These are phyloP conservation scores for Phlyctochytrium arcticum DNA, from an alignment of 192 early-diverging fungal species.

Conservation along the genomic window DNA sequence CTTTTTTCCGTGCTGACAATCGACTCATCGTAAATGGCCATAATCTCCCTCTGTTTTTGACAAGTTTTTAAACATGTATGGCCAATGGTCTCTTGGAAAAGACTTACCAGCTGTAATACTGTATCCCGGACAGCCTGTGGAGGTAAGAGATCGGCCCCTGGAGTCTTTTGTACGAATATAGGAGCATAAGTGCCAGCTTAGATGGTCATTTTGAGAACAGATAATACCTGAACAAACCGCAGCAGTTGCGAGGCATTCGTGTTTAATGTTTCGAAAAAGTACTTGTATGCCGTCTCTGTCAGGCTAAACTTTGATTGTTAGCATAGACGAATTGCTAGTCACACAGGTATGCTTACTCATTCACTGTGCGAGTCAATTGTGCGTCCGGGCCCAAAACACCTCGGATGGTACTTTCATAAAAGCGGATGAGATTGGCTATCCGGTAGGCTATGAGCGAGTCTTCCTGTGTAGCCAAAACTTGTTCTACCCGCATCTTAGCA, in stretches of 20 bases:
- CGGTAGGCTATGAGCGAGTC: conserved; percentile 64
- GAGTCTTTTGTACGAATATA: too few relatives aligned
- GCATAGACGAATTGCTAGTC: not conserved
- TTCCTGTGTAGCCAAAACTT: conserved; percentile 65
- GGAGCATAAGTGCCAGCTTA: too few relatives aligned
- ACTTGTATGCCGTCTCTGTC: conserved; percentile 47
- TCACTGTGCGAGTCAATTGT: conserved; percentile 46
- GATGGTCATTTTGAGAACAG: too few relatives aligned
- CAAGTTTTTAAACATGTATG: not conserved
- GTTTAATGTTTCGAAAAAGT: conserved; percentile 56
- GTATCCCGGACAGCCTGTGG: conserved; percentile 64
- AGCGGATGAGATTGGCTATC: conserved; percentile 69
- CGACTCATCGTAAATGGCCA: conserved; percentile 77
- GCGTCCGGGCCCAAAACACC: conserved; percentile 54
- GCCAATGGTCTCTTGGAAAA: not conserved
- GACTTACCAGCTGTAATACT: conserved; percentile 59
- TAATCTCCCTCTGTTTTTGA: conserved; percentile 63
- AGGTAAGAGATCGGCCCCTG: conserved; percentile 54
- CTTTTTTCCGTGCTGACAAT: conserved; percentile 49
- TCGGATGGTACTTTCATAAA: conserved; percentile 66
- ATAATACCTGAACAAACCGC: conserved; percentile 41
- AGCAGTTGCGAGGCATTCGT: conserved; percentile 46
- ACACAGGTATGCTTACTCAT: conserved; percentile 43
- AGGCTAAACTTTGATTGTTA: conserved; percentile 30
- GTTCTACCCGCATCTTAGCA: conserved; percentile 65